Percentiles rank a stretch among this genome's conserved stretches.
These are phyloP conservation scores for Amanita pallidorosea DNA, from an alignment of 768 basidiomycete genomes.

Conservation along the genomic window DNA sequence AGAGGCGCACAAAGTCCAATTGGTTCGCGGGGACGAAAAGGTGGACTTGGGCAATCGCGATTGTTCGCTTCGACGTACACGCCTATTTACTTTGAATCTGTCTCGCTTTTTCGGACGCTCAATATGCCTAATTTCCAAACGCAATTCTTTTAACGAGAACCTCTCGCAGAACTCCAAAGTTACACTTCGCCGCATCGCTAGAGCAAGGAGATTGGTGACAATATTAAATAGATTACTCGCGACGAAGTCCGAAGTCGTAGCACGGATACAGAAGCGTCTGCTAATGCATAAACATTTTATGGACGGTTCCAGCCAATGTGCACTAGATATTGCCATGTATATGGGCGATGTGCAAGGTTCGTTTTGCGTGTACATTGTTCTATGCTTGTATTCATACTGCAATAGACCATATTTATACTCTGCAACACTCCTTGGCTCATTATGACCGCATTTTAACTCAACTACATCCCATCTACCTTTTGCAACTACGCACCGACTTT, in stretches of 20 bases:
- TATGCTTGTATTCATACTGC: conserved; percentile 6
- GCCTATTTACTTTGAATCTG: not conserved
- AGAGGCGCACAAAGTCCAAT: not conserved
- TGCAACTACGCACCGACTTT: conserved; percentile 58
- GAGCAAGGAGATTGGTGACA: conserved; percentile 68
- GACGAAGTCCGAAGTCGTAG: conserved; percentile 74
- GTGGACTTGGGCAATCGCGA: not conserved
- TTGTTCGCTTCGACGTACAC: not conserved
- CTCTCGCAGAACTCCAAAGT: conserved; percentile 19
- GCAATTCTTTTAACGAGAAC: not conserved
- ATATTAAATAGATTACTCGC: conserved; percentile 66
- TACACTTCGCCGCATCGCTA: conserved; percentile 66
- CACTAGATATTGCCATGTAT: conserved; percentile 71
- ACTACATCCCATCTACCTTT: conserved; percentile 78
- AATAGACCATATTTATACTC: conserved; percentile 79
- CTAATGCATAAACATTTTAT: conserved; percentile 26
- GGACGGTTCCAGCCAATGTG: conserved; percentile 31
- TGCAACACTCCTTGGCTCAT: conserved; percentile 76
- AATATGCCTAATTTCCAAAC: not conserved
- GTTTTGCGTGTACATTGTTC: not conserved
- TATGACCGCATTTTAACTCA: conserved; percentile 85
- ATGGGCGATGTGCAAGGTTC: conserved; percentile 88
- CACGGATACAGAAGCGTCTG: conserved; percentile 69
- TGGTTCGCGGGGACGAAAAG: not conserved
- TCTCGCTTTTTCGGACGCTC: not conserved